A percentile compares a stretch with the other conserved stretches of the same genome.
Conservation (phyloP, 345 rosid species). For the Salix koriyanagi region DNA sequence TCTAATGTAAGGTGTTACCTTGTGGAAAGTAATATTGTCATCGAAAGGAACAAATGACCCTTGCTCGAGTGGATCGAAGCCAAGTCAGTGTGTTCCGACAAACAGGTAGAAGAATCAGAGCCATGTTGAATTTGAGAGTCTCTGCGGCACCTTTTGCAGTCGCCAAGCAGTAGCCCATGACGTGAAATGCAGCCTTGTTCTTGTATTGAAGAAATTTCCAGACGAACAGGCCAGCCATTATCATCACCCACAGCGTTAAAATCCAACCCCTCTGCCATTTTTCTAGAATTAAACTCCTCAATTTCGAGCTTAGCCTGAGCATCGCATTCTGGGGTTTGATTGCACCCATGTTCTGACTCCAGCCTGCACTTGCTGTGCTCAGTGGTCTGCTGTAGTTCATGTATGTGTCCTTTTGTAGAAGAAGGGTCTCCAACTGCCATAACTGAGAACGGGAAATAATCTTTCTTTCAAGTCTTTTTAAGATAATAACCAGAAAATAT, state of each 20-base stretch:
- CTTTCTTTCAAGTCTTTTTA: neutral
- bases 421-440: constrained; percentile 94
- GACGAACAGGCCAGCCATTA: constrained; percentile 61
- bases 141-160: constrained; percentile 96
- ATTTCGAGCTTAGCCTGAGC: constrained; percentile 28
- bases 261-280: constrained; percentile 87
- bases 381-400: constrained; percentile 89
- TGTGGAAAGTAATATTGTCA: constrained; percentile 87
- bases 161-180: constrained; percentile 80
- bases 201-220: constrained; percentile 86
- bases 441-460: constrained; percentile 36
- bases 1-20: constrained; percentile 36
- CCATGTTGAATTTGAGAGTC: constrained; percentile 97
- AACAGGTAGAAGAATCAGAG: constrained; percentile 83
- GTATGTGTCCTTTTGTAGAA: constrained; percentile 78
- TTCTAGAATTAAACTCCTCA: constrained; percentile 56
- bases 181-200: constrained; percentile 67
- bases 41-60: constrained; percentile 65
- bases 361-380: constrained; percentile 62
- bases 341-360: constrained; percentile 58
- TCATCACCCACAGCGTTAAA: constrained; percentile 55
- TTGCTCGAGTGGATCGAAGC: constrained; percentile 78
- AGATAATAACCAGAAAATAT: no score
- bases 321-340: constrained; percentile 37
- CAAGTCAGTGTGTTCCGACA: constrained; percentile 92